Evolutionary conservation across 345 rosid genomes (phyloP).

Genomic region (Anastatica hierochuntica): DNA sequence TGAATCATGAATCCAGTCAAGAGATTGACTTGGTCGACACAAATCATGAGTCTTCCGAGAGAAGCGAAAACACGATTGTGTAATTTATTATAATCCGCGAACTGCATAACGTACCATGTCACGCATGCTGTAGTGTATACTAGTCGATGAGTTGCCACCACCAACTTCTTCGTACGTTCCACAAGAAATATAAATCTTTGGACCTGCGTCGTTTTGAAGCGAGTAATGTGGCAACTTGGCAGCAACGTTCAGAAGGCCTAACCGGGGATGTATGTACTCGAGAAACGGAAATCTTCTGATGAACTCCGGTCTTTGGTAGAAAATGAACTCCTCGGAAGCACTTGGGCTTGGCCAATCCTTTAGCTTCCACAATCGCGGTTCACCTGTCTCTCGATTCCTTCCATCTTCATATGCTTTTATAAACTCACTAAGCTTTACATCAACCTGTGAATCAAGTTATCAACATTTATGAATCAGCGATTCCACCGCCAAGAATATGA

Average conservation of each 20-base stretch:
- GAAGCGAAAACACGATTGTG: no score
- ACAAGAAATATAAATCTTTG: conserved; percentile 74
- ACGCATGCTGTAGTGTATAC: conserved; percentile 61
- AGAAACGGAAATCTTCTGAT: conserved; percentile 82
- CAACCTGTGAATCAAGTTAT: conserved; percentile 44
- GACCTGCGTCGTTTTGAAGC: conserved; percentile 88
- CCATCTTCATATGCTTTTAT: conserved; percentile 65
- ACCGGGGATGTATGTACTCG: conserved; percentile 83
- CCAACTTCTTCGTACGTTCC: conserved; percentile 53
- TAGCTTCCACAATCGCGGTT: conserved; percentile 52
- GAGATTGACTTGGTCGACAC: no score
- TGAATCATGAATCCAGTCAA: background rate
- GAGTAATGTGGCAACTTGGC: conserved; percentile 95
- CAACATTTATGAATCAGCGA: conserved; percentile 14
- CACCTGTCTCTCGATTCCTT: conserved; percentile 37
- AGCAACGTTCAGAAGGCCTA: conserved; percentile 93
- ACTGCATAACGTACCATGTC: conserved; percentile 27
- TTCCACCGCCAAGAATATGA: conserved; percentile 9
- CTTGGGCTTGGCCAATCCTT: conserved; percentile 96
- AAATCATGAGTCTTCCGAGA: no score
- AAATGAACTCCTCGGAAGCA: conserved; percentile 84
- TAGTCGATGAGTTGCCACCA: conserved; percentile 50
- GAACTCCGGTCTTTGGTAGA: conserved; percentile 82
- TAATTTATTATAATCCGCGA: conserved; percentile 1
- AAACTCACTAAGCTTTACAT: conserved; percentile 63